Conservation (phyloP, 768 basidiomycete species). For the Trametes cingulata region DNA sequence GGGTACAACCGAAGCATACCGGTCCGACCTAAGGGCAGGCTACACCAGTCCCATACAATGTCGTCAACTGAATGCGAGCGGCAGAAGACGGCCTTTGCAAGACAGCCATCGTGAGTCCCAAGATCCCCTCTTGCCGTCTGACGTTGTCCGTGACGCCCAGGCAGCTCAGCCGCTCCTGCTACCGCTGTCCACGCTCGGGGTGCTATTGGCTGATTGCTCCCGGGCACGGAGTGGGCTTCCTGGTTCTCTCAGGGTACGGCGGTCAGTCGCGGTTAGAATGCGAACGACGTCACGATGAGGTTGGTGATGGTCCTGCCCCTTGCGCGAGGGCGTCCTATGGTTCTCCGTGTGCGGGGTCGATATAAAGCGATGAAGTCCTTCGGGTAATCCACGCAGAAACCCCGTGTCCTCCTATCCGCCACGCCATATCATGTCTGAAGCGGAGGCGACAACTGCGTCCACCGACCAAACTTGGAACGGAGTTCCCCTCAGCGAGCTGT, state of each 20-base stretch:
- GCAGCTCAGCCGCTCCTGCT: background rate
- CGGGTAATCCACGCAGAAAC: no score
- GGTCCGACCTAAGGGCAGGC: background rate
- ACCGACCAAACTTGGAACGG: conserved; percentile 12
- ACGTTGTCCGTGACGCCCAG: background rate
- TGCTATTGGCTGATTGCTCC: background rate
- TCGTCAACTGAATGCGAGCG: background rate
- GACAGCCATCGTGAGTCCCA: background rate
- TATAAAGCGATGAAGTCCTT: no score
- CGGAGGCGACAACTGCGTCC: background rate
- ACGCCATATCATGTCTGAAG: no score
- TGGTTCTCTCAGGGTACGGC: background rate
- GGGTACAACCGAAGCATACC: background rate
- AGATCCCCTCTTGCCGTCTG: background rate
- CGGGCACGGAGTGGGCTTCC: no score
- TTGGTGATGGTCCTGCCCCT: background rate
- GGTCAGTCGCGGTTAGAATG: conserved; percentile 11
- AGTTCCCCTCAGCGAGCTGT: conserved; percentile 19
- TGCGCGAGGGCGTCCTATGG: background rate
- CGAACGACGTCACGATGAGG: background rate
- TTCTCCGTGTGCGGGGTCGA: no score
- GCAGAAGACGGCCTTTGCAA: background rate
- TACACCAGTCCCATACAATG: background rate
- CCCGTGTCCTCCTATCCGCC: no score
- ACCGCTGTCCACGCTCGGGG: background rate